Base-by-base conservation (phyloP, 1,284 basidiomycete genomes). In the Kalmanozyma brasiliensis region DNA sequence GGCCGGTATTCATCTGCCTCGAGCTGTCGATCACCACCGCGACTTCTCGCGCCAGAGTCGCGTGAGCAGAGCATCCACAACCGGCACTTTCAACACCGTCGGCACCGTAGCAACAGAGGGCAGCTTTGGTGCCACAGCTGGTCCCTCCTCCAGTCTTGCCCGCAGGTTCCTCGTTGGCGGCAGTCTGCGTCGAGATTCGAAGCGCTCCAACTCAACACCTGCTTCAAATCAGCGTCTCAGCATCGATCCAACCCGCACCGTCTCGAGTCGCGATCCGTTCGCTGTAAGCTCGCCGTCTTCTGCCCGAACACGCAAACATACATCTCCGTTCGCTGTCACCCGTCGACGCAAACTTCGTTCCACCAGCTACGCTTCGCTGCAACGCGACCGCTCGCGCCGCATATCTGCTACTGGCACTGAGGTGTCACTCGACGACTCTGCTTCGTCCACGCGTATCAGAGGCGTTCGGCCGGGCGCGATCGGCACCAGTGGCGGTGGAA, bases 401-500 rank as follows among this genome's bases (percentile, higher is more conserved):
- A 23, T 47, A 11, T 65, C 63, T 0, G 52, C 52, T 16, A 51
- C 34, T 24, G 51, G 48, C 19, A 65, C 56, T 8, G 56, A 65
- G 14, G 49, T 32, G 16, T 64, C 55, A 3, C 11, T 53, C 16
- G 47, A 40, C 14, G 61, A 53, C 23, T 33, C 38, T 1, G 19
- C 11, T n/a, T 40, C 55, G 6, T 29, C 51, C 2, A 44, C 35
- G 2, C 35, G 40, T 11, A 43, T 33, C 6, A 40, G 41, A 20
- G 71, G 67, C 38, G 61, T 77, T 7, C 42, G 24, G 8, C 63
- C 72, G 2, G 76, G 76, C 32, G 46, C 53, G 2, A 64, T 79
- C 3, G 77, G 77, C n/a, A 78, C 76, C 17, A 77, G 76, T 47
- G 52, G 58, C n/a, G 77, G 77, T 3, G 77, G 77, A 16, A 76